Evolutionary conservation across 768 basidiomycete genomes (phyloP).

Genomic region (Leccinum disarticulatum): DNA sequence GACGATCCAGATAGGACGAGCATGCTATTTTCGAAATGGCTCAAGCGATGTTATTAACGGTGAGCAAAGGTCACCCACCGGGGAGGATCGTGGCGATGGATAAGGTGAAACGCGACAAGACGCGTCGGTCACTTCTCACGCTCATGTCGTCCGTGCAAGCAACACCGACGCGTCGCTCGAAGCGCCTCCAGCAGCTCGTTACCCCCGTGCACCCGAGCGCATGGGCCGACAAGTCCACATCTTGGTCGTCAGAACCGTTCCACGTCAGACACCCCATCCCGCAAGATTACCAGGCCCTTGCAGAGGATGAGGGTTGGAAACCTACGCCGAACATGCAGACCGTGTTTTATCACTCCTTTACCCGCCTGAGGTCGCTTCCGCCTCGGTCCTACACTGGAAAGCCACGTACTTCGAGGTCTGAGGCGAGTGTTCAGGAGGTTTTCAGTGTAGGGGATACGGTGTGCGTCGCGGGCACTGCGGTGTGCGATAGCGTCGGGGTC

Average conservation of each 20-base stretch:
- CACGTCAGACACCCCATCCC: conserved; percentile 20
- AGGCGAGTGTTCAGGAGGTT: conserved; percentile 19
- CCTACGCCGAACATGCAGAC: conserved; percentile 21
- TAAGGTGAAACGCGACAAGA: background rate
- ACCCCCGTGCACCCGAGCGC: conserved; percentile 26
- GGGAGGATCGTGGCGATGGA: conserved; percentile 8
- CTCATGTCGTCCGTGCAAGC: conserved; percentile 13
- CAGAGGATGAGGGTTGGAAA: conserved; percentile 29
- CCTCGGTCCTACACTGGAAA: conserved; percentile 21
- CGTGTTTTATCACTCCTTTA: conserved; percentile 31
- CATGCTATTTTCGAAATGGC: conserved; percentile 46
- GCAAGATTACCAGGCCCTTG: conserved; percentile 29
- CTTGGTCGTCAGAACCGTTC: conserved; percentile 29
- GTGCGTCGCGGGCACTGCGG: conserved; percentile 46
- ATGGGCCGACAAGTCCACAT: conserved; percentile 27
- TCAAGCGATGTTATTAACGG: background rate
- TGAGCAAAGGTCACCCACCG: conserved; percentile 16
- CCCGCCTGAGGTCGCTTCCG: conserved; percentile 15
- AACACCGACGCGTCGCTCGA: conserved; percentile 39
- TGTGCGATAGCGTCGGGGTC: conserved; percentile 62
- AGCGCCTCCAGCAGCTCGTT: conserved; percentile 37
- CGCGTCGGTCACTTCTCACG: background rate
- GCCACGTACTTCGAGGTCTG: conserved; percentile 11
- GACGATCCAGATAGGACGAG: conserved; percentile 78
- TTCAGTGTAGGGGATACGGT: conserved; percentile 70